Percentiles rank a stretch among this genome's conserved stretches.
Evolutionary conservation across 495 filamentous ascomycete species (phyloP).

Genomic region (Penicillium tannophilum): DNA sequence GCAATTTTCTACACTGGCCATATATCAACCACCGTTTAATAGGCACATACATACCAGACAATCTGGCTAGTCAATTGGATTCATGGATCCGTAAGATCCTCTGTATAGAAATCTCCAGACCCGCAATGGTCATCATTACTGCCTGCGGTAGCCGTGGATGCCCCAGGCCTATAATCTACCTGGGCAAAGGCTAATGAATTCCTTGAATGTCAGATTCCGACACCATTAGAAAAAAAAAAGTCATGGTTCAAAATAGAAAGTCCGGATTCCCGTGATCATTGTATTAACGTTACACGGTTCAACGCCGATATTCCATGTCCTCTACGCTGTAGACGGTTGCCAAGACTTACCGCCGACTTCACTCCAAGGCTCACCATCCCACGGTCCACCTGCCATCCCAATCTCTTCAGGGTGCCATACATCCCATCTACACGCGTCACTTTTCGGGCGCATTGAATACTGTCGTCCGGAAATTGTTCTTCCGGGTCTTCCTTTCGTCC

Average conservation of each 20-base stretch:
- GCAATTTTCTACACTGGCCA: too few species aligned
- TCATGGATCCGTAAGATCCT: background rate
- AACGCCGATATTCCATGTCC: background rate
- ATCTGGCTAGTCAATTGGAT: background rate
- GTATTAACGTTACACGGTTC: background rate
- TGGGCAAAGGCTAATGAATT: background rate
- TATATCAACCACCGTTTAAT: too few species aligned
- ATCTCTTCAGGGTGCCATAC: background rate
- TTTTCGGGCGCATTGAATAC: background rate
- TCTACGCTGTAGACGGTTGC: constrained; percentile 1
- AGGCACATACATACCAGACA: too few species aligned
- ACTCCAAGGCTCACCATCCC: constrained; percentile 7
- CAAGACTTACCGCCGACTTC: constrained; percentile 23
- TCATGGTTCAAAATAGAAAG: background rate
- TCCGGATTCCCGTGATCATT: background rate
- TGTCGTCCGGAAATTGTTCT: background rate
- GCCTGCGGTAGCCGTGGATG: background rate
- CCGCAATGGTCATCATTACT: background rate
- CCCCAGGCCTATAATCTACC: background rate
- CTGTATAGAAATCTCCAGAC: background rate
- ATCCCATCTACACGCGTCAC: background rate
- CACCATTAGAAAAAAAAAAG: background rate
- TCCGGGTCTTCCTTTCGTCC: background rate
- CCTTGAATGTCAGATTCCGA: background rate
- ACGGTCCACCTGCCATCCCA: constrained; percentile 1